Evolutionary conservation across 169 alveolate genomes (phyloP).

Genomic region (Plasmodium billcollinsi): DNA sequence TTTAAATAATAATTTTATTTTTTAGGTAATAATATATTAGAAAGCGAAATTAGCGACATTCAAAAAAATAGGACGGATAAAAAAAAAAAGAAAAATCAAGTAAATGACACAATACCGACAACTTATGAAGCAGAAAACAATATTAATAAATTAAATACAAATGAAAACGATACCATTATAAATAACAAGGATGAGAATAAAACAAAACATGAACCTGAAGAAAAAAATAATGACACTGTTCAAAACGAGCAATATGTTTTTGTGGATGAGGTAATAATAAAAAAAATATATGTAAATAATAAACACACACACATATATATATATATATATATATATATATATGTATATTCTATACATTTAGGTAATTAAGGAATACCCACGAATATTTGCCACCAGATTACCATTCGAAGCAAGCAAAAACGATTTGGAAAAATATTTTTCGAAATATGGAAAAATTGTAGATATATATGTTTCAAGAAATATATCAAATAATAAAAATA

Average conservation of each 20-base stretch:
- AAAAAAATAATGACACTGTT: neutral
- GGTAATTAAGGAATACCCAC: conserved; percentile 52
- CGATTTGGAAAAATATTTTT: conserved; percentile 83
- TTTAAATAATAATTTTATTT: no score
- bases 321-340: neutral
- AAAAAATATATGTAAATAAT: neutral
- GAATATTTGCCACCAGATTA: conserved; percentile 83
- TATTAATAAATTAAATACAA: neutral
- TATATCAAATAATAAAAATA: conserved; percentile 61
- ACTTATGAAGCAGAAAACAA: neutral
- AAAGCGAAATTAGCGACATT: no score
- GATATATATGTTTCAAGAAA: conserved; percentile 52
- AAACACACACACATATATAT: neutral
- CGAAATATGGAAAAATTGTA: conserved; percentile 54
- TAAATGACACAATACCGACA: conserved; percentile 9
- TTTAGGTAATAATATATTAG: no score
- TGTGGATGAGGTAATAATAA: neutral
- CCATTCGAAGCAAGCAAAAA: conserved; percentile 84
- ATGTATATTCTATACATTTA: neutral
- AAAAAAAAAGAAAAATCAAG: conserved; percentile 20
- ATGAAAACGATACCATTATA: conserved; percentile 13
- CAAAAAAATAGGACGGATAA: conserved; percentile 25
- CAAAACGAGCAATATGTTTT: neutral
- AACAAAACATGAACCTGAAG: neutral
- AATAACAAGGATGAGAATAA: neutral